Evolutionary conservation across 1,284 basidiomycete genomes (phyloP).

Genomic region (Ceratorhiza oryzae-sativae): DNA sequence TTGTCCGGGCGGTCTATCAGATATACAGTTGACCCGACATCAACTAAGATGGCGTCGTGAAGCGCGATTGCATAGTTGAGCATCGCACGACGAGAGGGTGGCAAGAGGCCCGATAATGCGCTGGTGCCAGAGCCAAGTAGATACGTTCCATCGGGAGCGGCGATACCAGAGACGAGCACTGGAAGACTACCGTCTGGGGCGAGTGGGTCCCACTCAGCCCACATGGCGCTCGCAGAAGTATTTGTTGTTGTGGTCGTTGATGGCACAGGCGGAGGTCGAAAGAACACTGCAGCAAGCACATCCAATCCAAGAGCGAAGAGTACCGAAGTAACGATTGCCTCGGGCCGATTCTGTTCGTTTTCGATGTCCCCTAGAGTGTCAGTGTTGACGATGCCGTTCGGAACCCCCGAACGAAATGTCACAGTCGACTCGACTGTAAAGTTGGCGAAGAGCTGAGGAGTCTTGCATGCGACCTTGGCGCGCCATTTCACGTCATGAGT

Average conservation of each 20-base stretch:
- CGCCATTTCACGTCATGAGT: conserved; percentile 19
- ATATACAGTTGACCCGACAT: conserved; percentile 19
- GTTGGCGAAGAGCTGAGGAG: conserved; percentile 8
- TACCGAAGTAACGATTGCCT: conserved; percentile 18
- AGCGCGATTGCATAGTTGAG: conserved; percentile 24
- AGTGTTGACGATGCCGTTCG: conserved; percentile 25
- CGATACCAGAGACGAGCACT: conserved; percentile 6
- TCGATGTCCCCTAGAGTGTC: conserved; percentile 8
- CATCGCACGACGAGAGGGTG: conserved; percentile 2
- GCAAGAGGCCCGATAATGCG: neutral
- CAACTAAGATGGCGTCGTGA: conserved; percentile 21
- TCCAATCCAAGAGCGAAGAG: conserved; percentile 28
- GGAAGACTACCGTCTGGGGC: neutral
- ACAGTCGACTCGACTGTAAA: conserved; percentile 24
- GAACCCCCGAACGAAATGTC: conserved; percentile 10
- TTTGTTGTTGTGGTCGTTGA: neutral
- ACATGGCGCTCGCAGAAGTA: conserved; percentile 5
- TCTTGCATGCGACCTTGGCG: conserved; percentile 25
- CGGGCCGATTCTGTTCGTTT: conserved; percentile 14
- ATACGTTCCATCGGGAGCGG: conserved; percentile 6
- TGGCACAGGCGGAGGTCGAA: neutral
- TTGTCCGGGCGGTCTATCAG: neutral
- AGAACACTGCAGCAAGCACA: conserved; percentile 15
- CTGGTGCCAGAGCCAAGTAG: neutral
- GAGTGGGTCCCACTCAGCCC: conserved; percentile 37